Conservation (phyloP, 371 early-diverging fungal genomes). For the Dinochytrium kinnereticum region DNA sequence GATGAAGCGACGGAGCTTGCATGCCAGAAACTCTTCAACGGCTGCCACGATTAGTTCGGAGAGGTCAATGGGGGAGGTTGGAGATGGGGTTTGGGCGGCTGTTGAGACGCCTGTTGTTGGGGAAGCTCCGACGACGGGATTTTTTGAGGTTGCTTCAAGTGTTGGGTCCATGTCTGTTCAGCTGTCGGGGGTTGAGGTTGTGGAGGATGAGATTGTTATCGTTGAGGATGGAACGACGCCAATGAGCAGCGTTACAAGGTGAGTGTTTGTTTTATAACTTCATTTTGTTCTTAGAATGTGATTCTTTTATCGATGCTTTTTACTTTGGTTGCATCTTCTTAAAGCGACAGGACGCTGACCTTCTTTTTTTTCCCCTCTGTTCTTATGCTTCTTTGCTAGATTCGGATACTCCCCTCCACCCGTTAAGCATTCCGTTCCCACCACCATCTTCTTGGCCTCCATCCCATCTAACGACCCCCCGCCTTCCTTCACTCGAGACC, state of each 20-base stretch:
- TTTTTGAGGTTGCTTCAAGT: too few species aligned
- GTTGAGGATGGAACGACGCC: background rate
- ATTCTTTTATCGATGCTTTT: too few species aligned
- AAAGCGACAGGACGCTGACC: too few species aligned
- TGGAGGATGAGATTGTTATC: background rate
- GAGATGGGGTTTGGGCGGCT: constrained; percentile 12
- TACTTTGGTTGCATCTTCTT: too few species aligned
- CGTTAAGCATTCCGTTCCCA: background rate
- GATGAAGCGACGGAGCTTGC: background rate
- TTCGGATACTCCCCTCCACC: background rate
- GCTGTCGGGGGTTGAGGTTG: background rate
- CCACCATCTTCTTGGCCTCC: background rate
- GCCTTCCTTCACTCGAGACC: background rate
- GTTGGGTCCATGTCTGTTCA: background rate
- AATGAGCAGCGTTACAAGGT: background rate
- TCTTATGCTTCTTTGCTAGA: background rate
- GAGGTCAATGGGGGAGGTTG: background rate
- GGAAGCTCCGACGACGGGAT: background rate
- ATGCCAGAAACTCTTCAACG: background rate
- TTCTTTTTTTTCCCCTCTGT: too few species aligned
- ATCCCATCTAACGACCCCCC: background rate
- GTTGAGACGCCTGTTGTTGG: background rate
- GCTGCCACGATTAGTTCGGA: background rate
- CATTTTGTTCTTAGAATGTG: too few species aligned
- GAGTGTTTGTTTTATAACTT: background rate